These are phyloP conservation scores for Lindgomyces ingoldianus DNA, from an alignment of 495 filamentous ascomycete genomes.

Conservation along the genomic window DNA sequence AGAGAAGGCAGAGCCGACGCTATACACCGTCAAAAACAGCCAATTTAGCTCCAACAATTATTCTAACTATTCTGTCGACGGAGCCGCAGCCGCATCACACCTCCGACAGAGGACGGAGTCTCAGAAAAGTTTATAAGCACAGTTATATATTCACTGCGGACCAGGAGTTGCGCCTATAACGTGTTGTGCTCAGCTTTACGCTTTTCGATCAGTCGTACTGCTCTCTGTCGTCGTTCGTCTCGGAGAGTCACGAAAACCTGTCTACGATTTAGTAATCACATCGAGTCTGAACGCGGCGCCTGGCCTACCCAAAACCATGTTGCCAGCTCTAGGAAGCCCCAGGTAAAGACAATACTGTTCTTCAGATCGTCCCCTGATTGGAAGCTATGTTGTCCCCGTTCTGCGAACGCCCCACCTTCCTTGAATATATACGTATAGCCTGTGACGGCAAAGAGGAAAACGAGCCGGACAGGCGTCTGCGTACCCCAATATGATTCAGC, in stretches of 20 bases:
- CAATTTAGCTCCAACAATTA: too few relatives aligned
- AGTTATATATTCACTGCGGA: too few relatives aligned
- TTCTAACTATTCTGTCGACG: too few relatives aligned
- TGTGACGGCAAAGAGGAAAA: constrained; percentile 64
- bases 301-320: constrained; percentile 77
- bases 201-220: constrained; percentile 27
- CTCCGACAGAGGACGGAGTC: too few relatives aligned
- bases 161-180: neutral
- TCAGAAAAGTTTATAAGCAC: too few relatives aligned
- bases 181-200: constrained; percentile 26
- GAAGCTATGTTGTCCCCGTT: constrained; percentile 37
- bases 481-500: constrained; percentile 65
- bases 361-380: constrained; percentile 61
- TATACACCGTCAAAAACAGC: too few relatives aligned
- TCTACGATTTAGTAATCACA: neutral
- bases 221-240: constrained; percentile 32
- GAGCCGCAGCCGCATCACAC: too few relatives aligned
- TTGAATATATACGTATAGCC: constrained; percentile 69
- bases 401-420: constrained; percentile 47
- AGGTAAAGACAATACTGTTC: constrained; percentile 80
- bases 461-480: constrained; percentile 61
- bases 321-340: constrained; percentile 79
- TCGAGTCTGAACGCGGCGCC: neutral
- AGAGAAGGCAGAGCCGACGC: too few relatives aligned
- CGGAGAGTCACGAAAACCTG: constrained; percentile 33